Evolutionary conservation across 2,329 filamentous ascomycete genomes (phyloP).

Genomic region (Phialophora verrucosa): DNA sequence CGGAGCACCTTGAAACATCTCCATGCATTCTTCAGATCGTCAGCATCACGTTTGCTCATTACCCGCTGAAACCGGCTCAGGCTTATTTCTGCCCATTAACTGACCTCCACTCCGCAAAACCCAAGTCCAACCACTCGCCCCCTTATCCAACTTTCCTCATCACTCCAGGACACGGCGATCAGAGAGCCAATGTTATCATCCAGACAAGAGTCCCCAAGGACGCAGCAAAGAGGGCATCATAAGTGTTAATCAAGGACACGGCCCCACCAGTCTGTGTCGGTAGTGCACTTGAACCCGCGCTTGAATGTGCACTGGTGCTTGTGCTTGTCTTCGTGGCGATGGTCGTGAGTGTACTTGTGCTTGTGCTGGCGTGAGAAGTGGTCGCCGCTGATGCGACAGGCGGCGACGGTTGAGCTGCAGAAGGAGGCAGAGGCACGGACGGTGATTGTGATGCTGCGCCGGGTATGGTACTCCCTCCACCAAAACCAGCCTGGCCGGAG

Average conservation of each 20-base stretch:
- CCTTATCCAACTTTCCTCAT: too few relatives aligned
- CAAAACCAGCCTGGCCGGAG: neutral
- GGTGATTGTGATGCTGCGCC: neutral
- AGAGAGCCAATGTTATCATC: neutral
- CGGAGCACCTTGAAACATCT: neutral
- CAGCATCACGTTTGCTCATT: neutral
- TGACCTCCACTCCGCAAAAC: neutral
- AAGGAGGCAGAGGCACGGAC: neutral
- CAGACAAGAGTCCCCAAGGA: slow-evolving; percentile 2
- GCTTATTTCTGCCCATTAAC: neutral
- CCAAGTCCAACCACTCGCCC: too few relatives aligned
- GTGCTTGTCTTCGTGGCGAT: slow-evolving; percentile 8
- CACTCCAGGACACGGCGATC: neutral
- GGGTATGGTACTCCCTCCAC: neutral
- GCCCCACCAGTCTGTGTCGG: slow-evolving; percentile 2
- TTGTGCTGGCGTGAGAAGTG: neutral
- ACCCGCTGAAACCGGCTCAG: neutral
- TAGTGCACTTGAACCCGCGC: neutral
- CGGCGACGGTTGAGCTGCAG: neutral
- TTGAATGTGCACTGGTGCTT: neutral
- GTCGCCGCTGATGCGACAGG: neutral
- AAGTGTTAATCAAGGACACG: neutral
- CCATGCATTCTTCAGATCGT: neutral
- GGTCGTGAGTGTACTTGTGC: neutral
- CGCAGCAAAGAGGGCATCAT: neutral